phyloP scores from a whole-genome alignment of 1,139 yeast genomes.

The Zygoascus hellenicus region DNA sequence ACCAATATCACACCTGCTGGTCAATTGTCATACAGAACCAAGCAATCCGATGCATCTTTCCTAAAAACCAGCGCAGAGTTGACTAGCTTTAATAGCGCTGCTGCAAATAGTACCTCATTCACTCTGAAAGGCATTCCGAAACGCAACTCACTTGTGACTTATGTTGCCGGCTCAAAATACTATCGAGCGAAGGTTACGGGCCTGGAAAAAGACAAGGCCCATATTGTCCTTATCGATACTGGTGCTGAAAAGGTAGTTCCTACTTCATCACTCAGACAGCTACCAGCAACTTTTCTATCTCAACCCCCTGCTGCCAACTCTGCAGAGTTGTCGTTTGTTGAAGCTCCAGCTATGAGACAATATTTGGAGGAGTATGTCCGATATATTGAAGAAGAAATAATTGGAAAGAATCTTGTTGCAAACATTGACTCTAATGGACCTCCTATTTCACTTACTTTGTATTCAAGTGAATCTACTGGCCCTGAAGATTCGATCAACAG shows the following conservation, averaged over 20 bases:
- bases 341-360: slow-evolving; percentile 52
- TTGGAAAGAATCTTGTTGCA: slow-evolving; percentile 55
- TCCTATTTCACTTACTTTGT: slow-evolving; percentile 49
- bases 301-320: slow-evolving; percentile 56
- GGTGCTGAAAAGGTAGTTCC: slow-evolving; percentile 54
- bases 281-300: slow-evolving; percentile 49
- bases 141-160: slow-evolving; percentile 55
- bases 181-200: slow-evolving; percentile 55
- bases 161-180: slow-evolving; percentile 48
- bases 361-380: slow-evolving; percentile 57
- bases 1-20: slow-evolving; percentile 51
- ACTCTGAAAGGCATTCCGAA: slow-evolving; percentile 39
- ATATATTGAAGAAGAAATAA: slow-evolving; percentile 44
- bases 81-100: slow-evolving; percentile 32
- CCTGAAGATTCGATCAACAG: slow-evolving; percentile 59
- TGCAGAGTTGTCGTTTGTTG: slow-evolving; percentile 50
- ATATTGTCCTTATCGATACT: slow-evolving; percentile 58
- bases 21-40: slow-evolving; percentile 48
- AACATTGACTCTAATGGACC: slow-evolving; percentile 39
- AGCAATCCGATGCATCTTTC: slow-evolving; percentile 20
- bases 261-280: slow-evolving; percentile 43
- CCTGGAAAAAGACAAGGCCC: slow-evolving; percentile 44
- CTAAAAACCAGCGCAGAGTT: slow-evolving; percentile 35
- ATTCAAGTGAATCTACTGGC: slow-evolving; percentile 54
- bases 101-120: slow-evolving; percentile 36